Conservation (phyloP, 1,139 yeast species). For the Candida sp. region DNA sequence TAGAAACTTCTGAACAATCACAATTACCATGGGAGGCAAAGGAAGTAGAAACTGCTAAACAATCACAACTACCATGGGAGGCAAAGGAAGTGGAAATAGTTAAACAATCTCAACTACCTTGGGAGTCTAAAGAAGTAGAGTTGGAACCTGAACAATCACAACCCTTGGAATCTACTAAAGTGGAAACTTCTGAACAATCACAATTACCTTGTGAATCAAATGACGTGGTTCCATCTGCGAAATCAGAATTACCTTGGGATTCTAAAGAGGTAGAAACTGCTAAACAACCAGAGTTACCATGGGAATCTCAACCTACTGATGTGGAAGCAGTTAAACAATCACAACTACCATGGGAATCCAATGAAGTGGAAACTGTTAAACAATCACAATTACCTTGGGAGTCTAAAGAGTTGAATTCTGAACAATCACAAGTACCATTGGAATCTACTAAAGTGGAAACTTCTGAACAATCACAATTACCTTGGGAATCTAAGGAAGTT, state of each 20-base stretch:
- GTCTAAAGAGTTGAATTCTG: too few species aligned
- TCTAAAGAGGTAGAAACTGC: too few species aligned
- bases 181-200: neutral
- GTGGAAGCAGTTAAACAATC: neutral
- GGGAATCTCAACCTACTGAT: constrained; percentile 3
- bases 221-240: neutral
- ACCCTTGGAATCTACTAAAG: too few species aligned
- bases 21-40: neutral
- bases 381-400: neutral
- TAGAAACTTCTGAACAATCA: neutral
- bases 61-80: too few species aligned
- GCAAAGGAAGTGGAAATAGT: neutral
- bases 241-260: neutral
- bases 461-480: constrained; percentile 1
- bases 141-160: too few species aligned
- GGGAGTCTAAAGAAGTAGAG: constrained; percentile 2
- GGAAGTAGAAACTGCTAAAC: neutral
- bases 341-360: neutral
- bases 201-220: neutral
- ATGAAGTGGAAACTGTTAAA: too few species aligned
- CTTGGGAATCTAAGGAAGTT: constrained; percentile 4
- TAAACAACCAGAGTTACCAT: constrained; percentile 3
- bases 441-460: neutral
- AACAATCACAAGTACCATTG: neutral
- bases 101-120: constrained; percentile 2